Percentiles rank a stretch among this genome's conserved stretches.
Evolutionary conservation across 768 basidiomycete genomes (phyloP).

Genomic region (Amanita exitialis): DNA sequence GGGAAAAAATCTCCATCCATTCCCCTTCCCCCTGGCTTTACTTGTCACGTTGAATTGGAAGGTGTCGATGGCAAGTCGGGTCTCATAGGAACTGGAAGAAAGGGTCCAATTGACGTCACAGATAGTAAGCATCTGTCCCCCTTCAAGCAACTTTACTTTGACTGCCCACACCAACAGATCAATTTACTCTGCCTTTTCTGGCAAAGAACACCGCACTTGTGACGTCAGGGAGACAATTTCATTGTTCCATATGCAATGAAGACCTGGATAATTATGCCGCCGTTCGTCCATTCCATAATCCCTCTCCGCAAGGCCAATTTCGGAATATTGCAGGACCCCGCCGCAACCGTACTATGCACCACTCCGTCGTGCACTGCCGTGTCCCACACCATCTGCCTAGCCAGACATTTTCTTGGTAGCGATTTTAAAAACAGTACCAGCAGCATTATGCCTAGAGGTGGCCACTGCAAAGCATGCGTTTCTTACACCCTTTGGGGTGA

Average conservation of each 20-base stretch:
- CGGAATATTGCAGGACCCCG: slow-evolving; percentile 30
- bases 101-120: slow-evolving; percentile 43
- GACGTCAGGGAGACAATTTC: slow-evolving; percentile 19
- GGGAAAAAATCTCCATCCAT: slow-evolving; percentile 10
- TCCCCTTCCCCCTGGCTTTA: slow-evolving; percentile 44
- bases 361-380: slow-evolving; percentile 34
- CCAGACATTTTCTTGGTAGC: slow-evolving; percentile 29
- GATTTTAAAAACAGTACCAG: slow-evolving; percentile 12
- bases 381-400: slow-evolving; percentile 51
- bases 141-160: no score
- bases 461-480: slow-evolving; percentile 41
- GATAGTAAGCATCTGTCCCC: slow-evolving; percentile 32
- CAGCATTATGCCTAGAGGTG: slow-evolving; percentile 52
- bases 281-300: slow-evolving; percentile 21
- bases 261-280: slow-evolving; percentile 27
- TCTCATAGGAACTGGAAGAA: slow-evolving; percentile 39
- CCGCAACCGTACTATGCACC: slow-evolving; percentile 47
- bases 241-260: slow-evolving; percentile 40
- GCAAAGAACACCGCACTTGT: slow-evolving; percentile 36
- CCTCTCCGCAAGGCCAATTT: not conserved
- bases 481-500: slow-evolving; percentile 63
- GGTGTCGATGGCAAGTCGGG: slow-evolving; percentile 63
- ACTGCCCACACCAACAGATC: slow-evolving; percentile 19
- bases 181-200: slow-evolving; percentile 38
- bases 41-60: slow-evolving; percentile 44